Percentiles rank a stretch among this genome's conserved stretches.
Conservation (phyloP, 495 filamentous ascomycete species). For the Aspergillus taichungensis region DNA sequence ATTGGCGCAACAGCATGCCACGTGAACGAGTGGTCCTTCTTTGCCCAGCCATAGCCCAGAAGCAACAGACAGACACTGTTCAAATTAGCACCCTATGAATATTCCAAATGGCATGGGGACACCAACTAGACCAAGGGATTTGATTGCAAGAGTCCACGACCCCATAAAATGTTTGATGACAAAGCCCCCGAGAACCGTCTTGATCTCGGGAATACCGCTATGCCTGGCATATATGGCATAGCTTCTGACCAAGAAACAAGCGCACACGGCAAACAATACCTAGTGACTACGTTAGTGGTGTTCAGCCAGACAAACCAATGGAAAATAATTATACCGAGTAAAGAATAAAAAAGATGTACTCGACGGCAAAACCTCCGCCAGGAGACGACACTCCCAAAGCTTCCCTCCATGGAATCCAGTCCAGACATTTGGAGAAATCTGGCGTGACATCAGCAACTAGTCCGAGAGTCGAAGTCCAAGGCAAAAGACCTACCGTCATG, state of each 20-base stretch:
- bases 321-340: constrained; percentile 56
- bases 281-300: constrained; percentile 15
- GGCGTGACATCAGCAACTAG: constrained; percentile 1
- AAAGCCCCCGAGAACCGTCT: constrained; percentile 92
- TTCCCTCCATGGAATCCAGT: constrained; percentile 78
- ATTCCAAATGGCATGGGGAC: not conserved
- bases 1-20: constrained; percentile 95
- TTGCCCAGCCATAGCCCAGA: constrained; percentile 98
- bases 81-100: constrained; percentile 2
- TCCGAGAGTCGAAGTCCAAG: not conserved
- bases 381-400: constrained; percentile 56
- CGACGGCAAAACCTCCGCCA: constrained; percentile 66
- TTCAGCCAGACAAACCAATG: constrained; percentile 13
- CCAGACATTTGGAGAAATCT: constrained; percentile 65
- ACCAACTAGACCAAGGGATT: constrained; percentile 81
- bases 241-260: constrained; percentile 68
- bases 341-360: constrained; percentile 77
- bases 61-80: constrained; percentile 80
- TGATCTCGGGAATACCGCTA: constrained; percentile 96
- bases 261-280: constrained; percentile 72
- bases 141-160: constrained; percentile 84
- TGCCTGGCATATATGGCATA: constrained; percentile 89
- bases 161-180: constrained; percentile 89
- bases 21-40: constrained; percentile 93
- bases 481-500: constrained; percentile 52